A percentile compares a stretch with the other conserved stretches of the same genome.
Evolutionary conservation across 495 filamentous ascomycete species (phyloP).

Genomic region (Xylaria castorea): DNA sequence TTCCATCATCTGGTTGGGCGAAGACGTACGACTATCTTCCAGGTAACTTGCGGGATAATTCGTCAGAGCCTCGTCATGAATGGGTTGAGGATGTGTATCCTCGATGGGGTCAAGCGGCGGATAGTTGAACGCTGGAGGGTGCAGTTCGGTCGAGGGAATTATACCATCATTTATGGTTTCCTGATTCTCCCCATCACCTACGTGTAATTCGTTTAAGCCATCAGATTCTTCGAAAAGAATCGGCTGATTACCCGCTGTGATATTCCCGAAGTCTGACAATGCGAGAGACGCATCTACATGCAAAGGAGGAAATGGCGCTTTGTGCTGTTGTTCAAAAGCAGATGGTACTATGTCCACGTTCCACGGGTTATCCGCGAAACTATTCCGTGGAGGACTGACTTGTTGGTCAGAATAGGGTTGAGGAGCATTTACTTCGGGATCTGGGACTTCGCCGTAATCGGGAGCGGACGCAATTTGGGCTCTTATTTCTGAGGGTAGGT

Average conservation of each 20-base stretch:
- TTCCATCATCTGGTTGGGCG: background rate
- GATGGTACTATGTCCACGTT: background rate
- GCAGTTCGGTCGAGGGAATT: background rate
- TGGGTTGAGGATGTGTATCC: background rate
- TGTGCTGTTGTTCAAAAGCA: background rate
- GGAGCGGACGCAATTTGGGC: background rate
- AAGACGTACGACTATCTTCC: slow-evolving; percentile 2
- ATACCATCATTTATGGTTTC: background rate
- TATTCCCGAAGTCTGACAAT: background rate
- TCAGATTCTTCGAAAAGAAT: background rate
- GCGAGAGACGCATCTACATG: slow-evolving; percentile 2
- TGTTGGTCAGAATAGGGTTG: background rate
- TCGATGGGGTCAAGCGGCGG: slow-evolving; percentile 1
- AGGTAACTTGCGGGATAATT: slow-evolving; percentile 24
- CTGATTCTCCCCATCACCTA: background rate
- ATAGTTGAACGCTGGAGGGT: slow-evolving; percentile 6
- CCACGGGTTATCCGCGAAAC: background rate
- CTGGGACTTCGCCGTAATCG: background rate
- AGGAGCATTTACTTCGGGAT: background rate
- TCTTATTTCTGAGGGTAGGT: background rate
- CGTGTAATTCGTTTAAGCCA: background rate
- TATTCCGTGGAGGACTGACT: background rate
- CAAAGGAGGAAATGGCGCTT: background rate
- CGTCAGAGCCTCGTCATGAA: slow-evolving; percentile 8
- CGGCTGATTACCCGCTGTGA: background rate